Base-by-base conservation (phyloP, 345 rosid species). In the Moricandia moricandioides region DNA sequence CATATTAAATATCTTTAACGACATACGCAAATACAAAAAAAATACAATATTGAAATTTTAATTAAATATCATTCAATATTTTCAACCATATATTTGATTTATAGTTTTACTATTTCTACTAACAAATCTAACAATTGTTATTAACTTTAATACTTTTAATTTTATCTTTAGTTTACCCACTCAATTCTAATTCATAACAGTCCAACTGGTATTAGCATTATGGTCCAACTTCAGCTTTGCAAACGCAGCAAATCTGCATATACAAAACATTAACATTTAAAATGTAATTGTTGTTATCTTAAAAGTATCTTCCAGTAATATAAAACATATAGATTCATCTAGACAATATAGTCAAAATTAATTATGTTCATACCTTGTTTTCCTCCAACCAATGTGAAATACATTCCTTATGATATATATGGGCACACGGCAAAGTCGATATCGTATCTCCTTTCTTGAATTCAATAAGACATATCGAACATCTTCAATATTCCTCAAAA, bases 331-430 rank as follows among this genome's bases (percentile, higher is more conserved):
- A 7, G 8, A 17, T 40, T 59, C 12, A 2, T 56, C 8, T 56
- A 56, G 16, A 26, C 61, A 11, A 52, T 17, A 52, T 52, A 18
- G 58, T 49, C 12, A 16, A 52, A 51, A 54, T 55, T 55, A 8
- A 54, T 54, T 13, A 40, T 52, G 60, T 52, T 31, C 4, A 12
- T 57, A 70, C 74, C 56, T 5, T 70, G 24, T 27, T 58, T n/a
- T 58, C 0, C 8, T 26, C 13, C 18, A 70, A 13, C 74, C 74
- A 70, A 3, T 5, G 24, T 14, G 56, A 56, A 37, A 70, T 70
- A 56, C 74, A 70, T 8, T 70, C 55, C 1, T 70, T 39, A 30
- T 70, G 74, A 26, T 70, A 70, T 16, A 57, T 43, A 57, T 70
- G 74, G 14, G 30, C 12, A 70, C 74, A 70, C 43, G 74, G 65